These are phyloP conservation scores for Polygonum maritimum DNA, from an alignment of 148 eudicot species.

Conservation along the genomic window DNA sequence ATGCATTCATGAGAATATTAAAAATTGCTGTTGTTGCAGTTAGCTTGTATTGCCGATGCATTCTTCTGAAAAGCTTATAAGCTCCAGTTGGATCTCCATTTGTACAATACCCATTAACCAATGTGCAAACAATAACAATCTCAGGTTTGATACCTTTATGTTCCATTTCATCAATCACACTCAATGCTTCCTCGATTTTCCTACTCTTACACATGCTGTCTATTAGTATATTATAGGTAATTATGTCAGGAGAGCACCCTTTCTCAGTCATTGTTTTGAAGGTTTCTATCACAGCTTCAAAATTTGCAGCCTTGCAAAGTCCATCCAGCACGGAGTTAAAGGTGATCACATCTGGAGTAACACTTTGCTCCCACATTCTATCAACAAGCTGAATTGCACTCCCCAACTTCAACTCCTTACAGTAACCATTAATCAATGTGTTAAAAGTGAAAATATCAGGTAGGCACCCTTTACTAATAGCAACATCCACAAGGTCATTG, in stretches of 20 bases:
- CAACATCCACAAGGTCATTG: conserved; percentile 53
- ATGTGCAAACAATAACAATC: conserved; percentile 56
- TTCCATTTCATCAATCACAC: conserved; percentile 55
- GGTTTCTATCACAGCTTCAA: conserved; percentile 61
- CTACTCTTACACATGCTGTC: conserved; percentile 66
- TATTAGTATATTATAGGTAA: conserved; percentile 75
- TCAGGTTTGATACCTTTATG: conserved; percentile 60
- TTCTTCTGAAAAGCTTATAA: conserved; percentile 45
- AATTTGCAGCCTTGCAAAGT: conserved; percentile 67
- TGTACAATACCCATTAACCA: conserved; percentile 70
- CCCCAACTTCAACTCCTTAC: conserved; percentile 69
- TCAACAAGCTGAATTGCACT: conserved; percentile 60
- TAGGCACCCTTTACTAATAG: conserved; percentile 59
- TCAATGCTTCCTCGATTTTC: conserved; percentile 45
- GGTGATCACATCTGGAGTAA: conserved; percentile 76
- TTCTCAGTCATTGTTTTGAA: conserved; percentile 70
- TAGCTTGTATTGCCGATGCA: conserved; percentile 34
- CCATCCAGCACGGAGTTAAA: conserved; percentile 82
- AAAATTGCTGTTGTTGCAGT: conserved; percentile 59
- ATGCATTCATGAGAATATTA: conserved; percentile 71
- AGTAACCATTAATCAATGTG: conserved; percentile 83
- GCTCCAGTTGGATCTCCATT: conserved; percentile 66
- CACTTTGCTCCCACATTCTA: conserved; percentile 66
- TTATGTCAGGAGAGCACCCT: conserved; percentile 62
- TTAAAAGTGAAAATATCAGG: conserved; percentile 90